phyloP scores from a whole-genome alignment of 2,329 filamentous ascomycete genomes.

The Stagonosporopsis chrysanthemi region DNA sequence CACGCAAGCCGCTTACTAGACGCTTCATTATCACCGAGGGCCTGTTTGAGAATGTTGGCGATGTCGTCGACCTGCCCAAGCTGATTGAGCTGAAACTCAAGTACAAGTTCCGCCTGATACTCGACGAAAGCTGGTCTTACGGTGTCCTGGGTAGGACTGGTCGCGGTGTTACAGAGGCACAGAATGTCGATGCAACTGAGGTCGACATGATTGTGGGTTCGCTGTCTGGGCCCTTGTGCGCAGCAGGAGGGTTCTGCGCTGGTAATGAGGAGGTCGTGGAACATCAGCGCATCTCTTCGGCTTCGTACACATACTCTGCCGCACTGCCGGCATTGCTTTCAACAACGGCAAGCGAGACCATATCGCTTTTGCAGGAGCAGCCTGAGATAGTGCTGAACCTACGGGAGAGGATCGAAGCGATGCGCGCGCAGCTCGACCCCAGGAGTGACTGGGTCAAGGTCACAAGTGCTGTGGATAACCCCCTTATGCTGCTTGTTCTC shows the following conservation, averaged over 20 bases:
- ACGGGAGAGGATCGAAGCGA: slow-evolving; percentile 83
- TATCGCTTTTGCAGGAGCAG: slow-evolving; percentile 83
- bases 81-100: slow-evolving; percentile 91
- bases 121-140: slow-evolving; percentile 98
- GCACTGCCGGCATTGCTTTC: slow-evolving; percentile 92
- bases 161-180: slow-evolving; percentile 90
- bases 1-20: slow-evolving; percentile 85
- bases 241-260: slow-evolving; percentile 94
- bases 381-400: slow-evolving; percentile 81
- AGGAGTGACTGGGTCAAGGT: slow-evolving; percentile 91
- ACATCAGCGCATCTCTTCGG: slow-evolving; percentile 92
- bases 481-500: slow-evolving; percentile 81
- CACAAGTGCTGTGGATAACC: slow-evolving; percentile 83
- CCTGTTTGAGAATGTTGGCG: slow-evolving; percentile 88
- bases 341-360: slow-evolving; percentile 92
- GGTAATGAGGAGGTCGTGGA: slow-evolving; percentile 90
- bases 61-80: slow-evolving; percentile 83
- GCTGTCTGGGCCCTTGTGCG: slow-evolving; percentile 86
- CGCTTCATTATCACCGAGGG: slow-evolving; percentile 97
- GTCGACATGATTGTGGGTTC: slow-evolving; percentile 98
- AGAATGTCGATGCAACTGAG: slow-evolving; percentile 91
- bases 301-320: slow-evolving; percentile 94
- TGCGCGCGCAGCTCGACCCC: slow-evolving; percentile 88
- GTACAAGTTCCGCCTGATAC: slow-evolving; percentile 97
- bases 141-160: slow-evolving; percentile 92